phyloP scores from a whole-genome alignment of 345 rosid species.

The Dipteronia sinensis region DNA sequence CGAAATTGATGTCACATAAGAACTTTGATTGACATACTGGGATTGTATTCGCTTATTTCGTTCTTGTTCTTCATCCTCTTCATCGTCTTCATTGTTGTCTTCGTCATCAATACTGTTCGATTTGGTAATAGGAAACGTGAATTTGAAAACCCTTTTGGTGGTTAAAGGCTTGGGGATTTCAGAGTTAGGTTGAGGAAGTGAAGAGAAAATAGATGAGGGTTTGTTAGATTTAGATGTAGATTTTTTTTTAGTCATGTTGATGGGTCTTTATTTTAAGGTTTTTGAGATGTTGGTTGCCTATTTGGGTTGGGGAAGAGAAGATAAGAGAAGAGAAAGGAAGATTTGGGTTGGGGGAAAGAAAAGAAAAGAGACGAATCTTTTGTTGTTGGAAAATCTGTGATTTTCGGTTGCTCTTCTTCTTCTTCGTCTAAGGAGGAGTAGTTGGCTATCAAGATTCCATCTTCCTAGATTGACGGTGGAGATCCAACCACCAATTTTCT shows the following conservation, averaged over 20 bases:
- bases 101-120: conserved; percentile 30
- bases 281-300: conserved; percentile 8
- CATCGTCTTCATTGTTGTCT: conserved; percentile 51
- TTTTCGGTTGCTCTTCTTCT: conserved; percentile 31
- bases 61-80: conserved; percentile 49
- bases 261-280: background rate
- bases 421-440: conserved; percentile 89
- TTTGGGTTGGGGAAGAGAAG: conserved; percentile 26
- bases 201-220: conserved; percentile 42
- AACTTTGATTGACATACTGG: conserved; percentile 24
- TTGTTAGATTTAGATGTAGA: conserved; percentile 31
- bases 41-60: conserved; percentile 44
- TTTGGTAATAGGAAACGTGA: conserved; percentile 42
- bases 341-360: background rate
- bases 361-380: conserved; percentile 7
- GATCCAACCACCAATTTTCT: too few relatives aligned
- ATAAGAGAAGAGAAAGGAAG: conserved; percentile 21
- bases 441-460: conserved; percentile 84
- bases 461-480: too few relatives aligned
- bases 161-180: conserved; percentile 17
- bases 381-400: conserved; percentile 20
- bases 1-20: conserved; percentile 66
- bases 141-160: conserved; percentile 68
- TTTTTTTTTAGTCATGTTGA: background rate
- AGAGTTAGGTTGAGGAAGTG: conserved; percentile 56